Evolutionary conservation across 2,329 filamentous ascomycete species (phyloP).

Genomic region (Diatrype stigma): DNA sequence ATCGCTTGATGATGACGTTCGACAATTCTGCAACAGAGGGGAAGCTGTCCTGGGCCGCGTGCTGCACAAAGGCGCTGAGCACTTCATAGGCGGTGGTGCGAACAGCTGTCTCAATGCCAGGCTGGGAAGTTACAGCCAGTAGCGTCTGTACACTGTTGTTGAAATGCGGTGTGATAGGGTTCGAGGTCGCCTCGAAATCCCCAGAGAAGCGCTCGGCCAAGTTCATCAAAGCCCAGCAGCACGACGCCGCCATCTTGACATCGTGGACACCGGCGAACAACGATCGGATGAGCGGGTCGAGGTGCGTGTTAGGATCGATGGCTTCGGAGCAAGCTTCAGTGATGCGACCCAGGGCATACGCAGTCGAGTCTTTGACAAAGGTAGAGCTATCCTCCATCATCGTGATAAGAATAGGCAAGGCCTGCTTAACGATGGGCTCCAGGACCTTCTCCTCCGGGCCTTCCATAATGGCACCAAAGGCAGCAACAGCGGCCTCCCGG

Average conservation of each 20-base stretch:
- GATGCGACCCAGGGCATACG: constrained; percentile 92
- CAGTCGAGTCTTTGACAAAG: constrained; percentile 92
- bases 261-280: constrained; percentile 87
- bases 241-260: constrained; percentile 95
- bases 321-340: constrained; percentile 90
- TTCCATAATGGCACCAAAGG: constrained; percentile 98
- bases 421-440: constrained; percentile 93
- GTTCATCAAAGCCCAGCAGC: constrained; percentile 99
- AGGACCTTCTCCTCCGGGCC: constrained; percentile 90
- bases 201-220: constrained; percentile 92
- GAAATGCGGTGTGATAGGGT: constrained; percentile 88
- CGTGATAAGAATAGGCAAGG: constrained; percentile 81
- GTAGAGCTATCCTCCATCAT: constrained; percentile 88
- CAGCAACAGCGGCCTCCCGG: constrained; percentile 92
- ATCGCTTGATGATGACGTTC: constrained; percentile 81
- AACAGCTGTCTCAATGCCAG: constrained; percentile 80
- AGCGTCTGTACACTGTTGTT: constrained; percentile 85
- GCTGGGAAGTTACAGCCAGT: constrained; percentile 77
- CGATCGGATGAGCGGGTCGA: constrained; percentile 79
- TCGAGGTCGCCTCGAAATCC: constrained; percentile 70
- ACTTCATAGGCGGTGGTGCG: constrained; percentile 97
- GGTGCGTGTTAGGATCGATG: constrained; percentile 78
- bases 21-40: constrained; percentile 76
- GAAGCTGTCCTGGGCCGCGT: constrained; percentile 82
- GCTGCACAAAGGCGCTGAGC: constrained; percentile 88